Conservation (phyloP, 805 yeast species). For the Zygosaccharomyces lentus region DNA sequence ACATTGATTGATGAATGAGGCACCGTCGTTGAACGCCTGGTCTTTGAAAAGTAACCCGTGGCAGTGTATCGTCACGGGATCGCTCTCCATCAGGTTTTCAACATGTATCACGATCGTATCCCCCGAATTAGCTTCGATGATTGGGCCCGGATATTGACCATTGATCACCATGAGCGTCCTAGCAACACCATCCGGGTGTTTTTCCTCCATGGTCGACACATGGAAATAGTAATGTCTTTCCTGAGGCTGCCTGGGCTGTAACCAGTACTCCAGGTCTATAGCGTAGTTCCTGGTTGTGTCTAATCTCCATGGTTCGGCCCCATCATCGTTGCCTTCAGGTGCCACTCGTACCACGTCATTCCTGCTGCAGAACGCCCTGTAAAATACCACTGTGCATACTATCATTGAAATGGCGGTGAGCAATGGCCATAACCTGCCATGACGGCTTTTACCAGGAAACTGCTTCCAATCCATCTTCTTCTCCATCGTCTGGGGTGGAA, state of each 20-base stretch:
- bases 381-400: neutral
- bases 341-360: neutral
- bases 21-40: constrained; percentile 50
- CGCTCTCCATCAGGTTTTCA: constrained; percentile 36
- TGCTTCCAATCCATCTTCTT: neutral
- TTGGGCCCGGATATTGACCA: constrained; percentile 48
- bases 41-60: constrained; percentile 47
- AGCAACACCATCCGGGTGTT: constrained; percentile 32
- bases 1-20: constrained; percentile 47
- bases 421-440: neutral
- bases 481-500: neutral
- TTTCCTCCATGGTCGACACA: constrained; percentile 20
- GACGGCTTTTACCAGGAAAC: neutral
- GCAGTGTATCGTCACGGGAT: constrained; percentile 46
- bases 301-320: constrained; percentile 23
- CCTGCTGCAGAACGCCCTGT: neutral
- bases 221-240: constrained; percentile 26
- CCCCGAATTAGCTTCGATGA: constrained; percentile 41
- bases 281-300: constrained; percentile 27
- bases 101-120: constrained; percentile 44
- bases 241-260: constrained; percentile 15
- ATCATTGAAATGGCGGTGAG: neutral
- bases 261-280: constrained; percentile 22
- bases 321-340: neutral
- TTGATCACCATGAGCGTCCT: constrained; percentile 37